Evolutionary conservation across 164 flowering plant genomes (phyloP), one percentile per base, ranked within the genome.

Genomic region (Houttuynia cordata): DNA sequence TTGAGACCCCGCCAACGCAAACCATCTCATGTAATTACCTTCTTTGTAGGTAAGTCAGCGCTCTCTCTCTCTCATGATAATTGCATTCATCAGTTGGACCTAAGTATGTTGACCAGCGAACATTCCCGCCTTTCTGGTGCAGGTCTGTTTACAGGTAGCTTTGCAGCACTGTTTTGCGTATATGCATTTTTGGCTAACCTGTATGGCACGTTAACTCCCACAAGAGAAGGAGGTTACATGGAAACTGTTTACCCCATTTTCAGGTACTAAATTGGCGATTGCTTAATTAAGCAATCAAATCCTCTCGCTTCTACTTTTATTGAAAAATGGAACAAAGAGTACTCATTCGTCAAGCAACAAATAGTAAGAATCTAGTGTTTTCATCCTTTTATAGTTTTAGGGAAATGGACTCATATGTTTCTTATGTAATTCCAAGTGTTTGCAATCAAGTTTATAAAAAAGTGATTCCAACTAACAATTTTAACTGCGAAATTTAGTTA

Each of bases 81-180:
- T 17, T 45, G 13, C 13, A 0, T 45, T 3, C 17, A 12, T 45
- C 14, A 12, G 8, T 45, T 45, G 8, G 8, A 9, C 45, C 45
- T 8, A 9, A 9, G 2, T 41, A 13, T 41, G 10, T 41, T 41
- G 3, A 41, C 13, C 49, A 45, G 49, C 49, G 12, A 8, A 45
- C 12, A 2, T 45, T 45, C 49, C 49, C 17, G 17, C 49, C 14
- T 10, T 45, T 45, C 47, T 12, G 53, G 22, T 77, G 79, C 87
- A 94, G 97, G 99, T 39, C 73, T 94, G 56, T 91, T 88, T 66
- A 94, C 99, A 37, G 99, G 99, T 30, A 75, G 86, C 64, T 91
- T 94, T 69, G 83, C 84, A 53, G 80, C 96, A 21, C 69, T 94
- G 18, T 94, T 94, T 63, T 67, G 68, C 60, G 81, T 87, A 7